Base-by-base conservation (phyloP, 306 rosid genomes). In the Pachyrhizus erosus region DNA sequence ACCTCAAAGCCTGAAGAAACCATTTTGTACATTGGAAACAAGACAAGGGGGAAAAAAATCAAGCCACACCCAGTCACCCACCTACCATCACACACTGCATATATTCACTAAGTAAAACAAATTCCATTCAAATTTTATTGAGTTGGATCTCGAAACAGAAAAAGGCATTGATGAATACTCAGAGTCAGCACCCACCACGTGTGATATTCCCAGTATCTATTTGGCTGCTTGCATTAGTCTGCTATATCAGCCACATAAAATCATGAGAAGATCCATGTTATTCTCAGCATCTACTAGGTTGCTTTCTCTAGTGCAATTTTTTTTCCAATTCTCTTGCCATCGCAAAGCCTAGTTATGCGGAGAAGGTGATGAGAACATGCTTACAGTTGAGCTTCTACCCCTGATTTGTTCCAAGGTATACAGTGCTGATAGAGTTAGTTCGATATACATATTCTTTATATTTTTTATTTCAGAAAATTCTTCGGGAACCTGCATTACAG, bases 371-470 rank as follows among this genome's bases (percentile, higher is more conserved):
- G 97, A 93, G 84, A 84, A 93, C 9, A 66, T 77, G 84, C 91
- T 88, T 12, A 85, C 90, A 17, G 94, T 95, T 73, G 97, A 91
- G 76, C 93, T 93, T 87, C 91, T 90, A 78, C 97, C 88, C 40
- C 98, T 87, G 52, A 95, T 87, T 83, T 90, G 89, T 72, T 88
- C 87, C 80, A 93, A 74, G 51, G 86, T 91, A 26, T 86, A 85
- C 76, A 95, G 78, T 3, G 98, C 97, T 15, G 94, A 88, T 48
- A 74, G 46, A 24, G 95, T 91, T 78, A 90, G 90, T 82, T 73
- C 90, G 69, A 84, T 80, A 75, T 81, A 90, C 51, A 85, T 81
- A 86, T 89, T 93, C 90, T 95, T 94, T 93, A 91, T 82, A 31
- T 80, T 82, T 85, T 90, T 73, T 8, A 92, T 91, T 81, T 94